Base-by-base conservation (phyloP, 2,329 filamentous ascomycete species). In the Aspergillus japonicus region DNA sequence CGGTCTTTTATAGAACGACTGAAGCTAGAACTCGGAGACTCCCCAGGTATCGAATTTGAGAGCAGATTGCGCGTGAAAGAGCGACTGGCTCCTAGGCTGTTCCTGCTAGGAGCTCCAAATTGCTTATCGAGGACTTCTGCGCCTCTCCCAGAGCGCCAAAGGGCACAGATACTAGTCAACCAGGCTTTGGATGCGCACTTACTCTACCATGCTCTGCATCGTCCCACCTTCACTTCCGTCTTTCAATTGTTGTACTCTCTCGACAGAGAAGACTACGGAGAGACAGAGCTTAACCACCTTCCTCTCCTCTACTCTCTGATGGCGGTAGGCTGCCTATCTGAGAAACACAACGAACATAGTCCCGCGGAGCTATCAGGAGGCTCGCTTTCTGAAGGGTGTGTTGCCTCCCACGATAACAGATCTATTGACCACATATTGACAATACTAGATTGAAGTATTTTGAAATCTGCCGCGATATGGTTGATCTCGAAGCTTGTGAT, bases 241-340 rank as follows among this genome's bases (percentile, higher is more conserved):
- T 63, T 63, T 19, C 19, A 50, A 7, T 49, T 63, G 23, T n/a
- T 61, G 5, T 63, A 57, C 35, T 57, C 56, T 8, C n/a, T 61
- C 10, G 47, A 63, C 6, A 31, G 24, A 29, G 44, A 16, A 8
- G 59, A 61, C 12, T 61, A 63, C 7, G 35, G 54, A 8, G 42
- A 42, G 3, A 47, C 55, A 14, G 61, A 63, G 50, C 47, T 24
- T 19, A 42, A 14, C 4, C 52, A 56, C 19, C 29, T 63, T 5
- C 47, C 59, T 6, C 59, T 63, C 2, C 10, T 61, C 12, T 61
- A 61, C 26, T 39, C 59, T 5, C 59, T 52, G 12, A 63, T 57
- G 61, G 59, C 53, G 12, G 21, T 61, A 19, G 59, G 59, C 29
- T 59, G 54, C 33, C 24, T 62, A 0, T 57, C 51, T 11, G 50